Evolutionary conservation across 2,329 filamentous ascomycete genomes (phyloP), one percentile per base, ranked within the genome.

Genomic region (Pestalotiopsis sp.): DNA sequence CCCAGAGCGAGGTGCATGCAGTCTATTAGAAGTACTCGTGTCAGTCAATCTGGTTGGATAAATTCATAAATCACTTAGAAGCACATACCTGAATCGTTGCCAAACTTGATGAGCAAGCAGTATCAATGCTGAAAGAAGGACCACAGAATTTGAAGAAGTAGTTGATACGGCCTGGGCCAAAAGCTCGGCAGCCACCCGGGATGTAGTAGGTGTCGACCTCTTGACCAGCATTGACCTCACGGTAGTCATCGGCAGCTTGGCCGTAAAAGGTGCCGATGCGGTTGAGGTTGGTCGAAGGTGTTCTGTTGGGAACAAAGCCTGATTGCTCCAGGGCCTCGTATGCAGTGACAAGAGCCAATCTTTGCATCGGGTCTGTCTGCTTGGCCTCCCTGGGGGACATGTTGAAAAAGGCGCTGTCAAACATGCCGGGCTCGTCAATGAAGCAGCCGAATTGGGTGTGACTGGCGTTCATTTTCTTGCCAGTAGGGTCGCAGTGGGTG

Each of bases 71-170:
- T 10, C 2, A n/a, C 5, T 52, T 2, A 7, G 7, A 2, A 9
- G 9, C 11, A 75, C 68, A 82, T 84, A 3, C 81, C 71, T 93
- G 89, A 60, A 94, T 89, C 0, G 91, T 91, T 3, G 91, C 90
- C 10, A 92, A 83, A 70, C 89, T 91, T 0, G 91, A 93, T 0
- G 91, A 93, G 75, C 92, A 94, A 4, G 92, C 92, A 17, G 92
- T 94, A 72, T 94, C 92, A 61, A 93, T 84, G 65, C 87, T 92
- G 75, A 89, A 90, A 24, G 89, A 92, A 0, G 91, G 91, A 0
- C 92, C 92, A 58, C 85, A 88, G 78, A 93, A 94, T 73, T 92
- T 91, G 79, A 93, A 93, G 77, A 90, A 91, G 78, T 93, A 94
- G 79, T 93, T 88, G 76, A 94, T 91, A 10, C 91, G 84, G 13